A percentile compares a stretch with the other conserved stretches of the same genome.
Conservation (phyloP, 2,329 filamentous ascomycete genomes). For the Tolypocladium endophyticum region DNA sequence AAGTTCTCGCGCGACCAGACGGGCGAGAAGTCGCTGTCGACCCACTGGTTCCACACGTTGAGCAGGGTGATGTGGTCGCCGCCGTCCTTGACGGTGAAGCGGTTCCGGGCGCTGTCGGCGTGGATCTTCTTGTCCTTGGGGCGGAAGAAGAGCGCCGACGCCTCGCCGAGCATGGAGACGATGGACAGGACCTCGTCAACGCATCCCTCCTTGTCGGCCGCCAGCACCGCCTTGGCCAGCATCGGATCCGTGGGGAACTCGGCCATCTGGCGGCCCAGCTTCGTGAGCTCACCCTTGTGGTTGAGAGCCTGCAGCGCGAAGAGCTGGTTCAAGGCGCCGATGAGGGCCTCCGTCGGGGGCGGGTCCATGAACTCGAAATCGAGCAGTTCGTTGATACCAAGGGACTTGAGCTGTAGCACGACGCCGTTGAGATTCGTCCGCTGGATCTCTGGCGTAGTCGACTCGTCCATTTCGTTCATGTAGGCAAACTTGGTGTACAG, state of each 20-base stretch:
- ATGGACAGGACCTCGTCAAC: slow-evolving; percentile 88
- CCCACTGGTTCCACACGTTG: slow-evolving; percentile 94
- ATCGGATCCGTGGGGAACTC: slow-evolving; percentile 91
- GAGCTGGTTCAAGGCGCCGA: slow-evolving; percentile 78
- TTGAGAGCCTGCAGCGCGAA: slow-evolving; percentile 87
- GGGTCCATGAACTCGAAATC: slow-evolving; percentile 96
- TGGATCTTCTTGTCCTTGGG: slow-evolving; percentile 97
- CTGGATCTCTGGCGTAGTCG: slow-evolving; percentile 86
- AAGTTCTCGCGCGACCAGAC: slow-evolving; percentile 93
- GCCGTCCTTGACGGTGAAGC: slow-evolving; percentile 83
- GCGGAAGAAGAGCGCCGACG: slow-evolving; percentile 81
- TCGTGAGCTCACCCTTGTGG: slow-evolving; percentile 79
- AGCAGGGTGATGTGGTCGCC: slow-evolving; percentile 83
- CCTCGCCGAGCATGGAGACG: slow-evolving; percentile 88
- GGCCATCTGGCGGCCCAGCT: slow-evolving; percentile 85
- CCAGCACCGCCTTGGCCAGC: slow-evolving; percentile 80
- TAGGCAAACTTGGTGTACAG: slow-evolving; percentile 91
- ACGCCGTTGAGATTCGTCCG: slow-evolving; percentile 78
- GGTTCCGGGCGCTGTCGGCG: slow-evolving; percentile 77
- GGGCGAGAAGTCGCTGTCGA: slow-evolving; percentile 78
- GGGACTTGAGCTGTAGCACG: slow-evolving; percentile 74
- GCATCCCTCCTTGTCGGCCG: slow-evolving; percentile 82
- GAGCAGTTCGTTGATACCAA: slow-evolving; percentile 86
- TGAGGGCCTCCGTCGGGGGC: slow-evolving; percentile 80
- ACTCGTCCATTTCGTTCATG: slow-evolving; percentile 90